phyloP scores from a whole-genome alignment of 2,329 filamentous ascomycete species.

The Xylariaceae sp. region DNA sequence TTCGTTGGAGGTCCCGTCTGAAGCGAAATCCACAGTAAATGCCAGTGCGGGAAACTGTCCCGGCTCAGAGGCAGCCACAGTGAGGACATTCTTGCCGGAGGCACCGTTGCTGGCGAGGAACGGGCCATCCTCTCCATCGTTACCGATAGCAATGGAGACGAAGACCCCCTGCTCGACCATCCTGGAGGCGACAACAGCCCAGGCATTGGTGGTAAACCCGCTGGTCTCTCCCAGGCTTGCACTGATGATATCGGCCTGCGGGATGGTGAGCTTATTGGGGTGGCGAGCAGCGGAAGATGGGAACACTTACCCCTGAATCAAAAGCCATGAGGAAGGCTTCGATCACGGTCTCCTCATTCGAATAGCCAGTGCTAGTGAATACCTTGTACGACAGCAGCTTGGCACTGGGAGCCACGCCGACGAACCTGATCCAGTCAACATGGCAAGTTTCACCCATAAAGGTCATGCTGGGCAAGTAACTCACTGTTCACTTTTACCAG shows the following conservation, averaged over 20 bases:
- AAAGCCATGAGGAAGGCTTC: conserved; percentile 16
- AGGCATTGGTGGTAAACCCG: conserved; percentile 28
- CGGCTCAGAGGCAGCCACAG: conserved; percentile 17
- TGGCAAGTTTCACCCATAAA: not conserved
- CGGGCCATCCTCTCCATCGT: conserved; percentile 15
- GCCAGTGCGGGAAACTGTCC: conserved; percentile 12
- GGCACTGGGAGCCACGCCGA: conserved; percentile 16
- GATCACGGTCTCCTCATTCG: conserved; percentile 16
- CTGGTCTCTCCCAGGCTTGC: conserved; percentile 15
- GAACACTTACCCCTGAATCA: conserved; percentile 13
- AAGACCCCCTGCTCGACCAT: conserved; percentile 28
- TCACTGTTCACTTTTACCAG: conserved; percentile 15
- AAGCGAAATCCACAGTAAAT: conserved; percentile 14
- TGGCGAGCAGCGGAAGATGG: not conserved
- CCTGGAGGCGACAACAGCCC: conserved; percentile 33
- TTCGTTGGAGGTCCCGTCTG: conserved; percentile 13
- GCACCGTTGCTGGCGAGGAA: conserved; percentile 19
- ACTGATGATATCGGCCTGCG: conserved; percentile 18
- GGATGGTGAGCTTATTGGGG: not conserved
- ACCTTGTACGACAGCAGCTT: conserved; percentile 18
- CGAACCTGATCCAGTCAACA: conserved; percentile 9
- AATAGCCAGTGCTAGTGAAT: conserved; percentile 12
- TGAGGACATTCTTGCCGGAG: conserved; percentile 18
- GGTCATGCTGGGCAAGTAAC: conserved; percentile 2
- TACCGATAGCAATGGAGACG: conserved; percentile 15